Percentiles rank a stretch among this genome's conserved stretches.
These are phyloP conservation scores for Leonotis leonurus DNA, from an alignment of 257 asterid genomes.

Conservation along the genomic window DNA sequence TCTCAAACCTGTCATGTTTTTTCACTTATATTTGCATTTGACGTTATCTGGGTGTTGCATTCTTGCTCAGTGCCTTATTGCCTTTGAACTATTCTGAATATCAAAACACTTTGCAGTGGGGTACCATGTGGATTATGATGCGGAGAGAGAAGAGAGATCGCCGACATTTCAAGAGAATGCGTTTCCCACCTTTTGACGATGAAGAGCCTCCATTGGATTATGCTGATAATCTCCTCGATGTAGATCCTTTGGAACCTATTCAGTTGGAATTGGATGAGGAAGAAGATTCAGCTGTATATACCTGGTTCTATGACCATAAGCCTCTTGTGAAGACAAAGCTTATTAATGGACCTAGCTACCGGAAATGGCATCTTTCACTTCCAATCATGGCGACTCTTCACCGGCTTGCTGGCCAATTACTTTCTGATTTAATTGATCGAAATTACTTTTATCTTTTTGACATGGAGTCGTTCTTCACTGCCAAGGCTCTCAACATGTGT, in stretches of 20 bases:
- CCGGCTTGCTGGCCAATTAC: constrained; percentile 96
- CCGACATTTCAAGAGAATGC: constrained; percentile 96
- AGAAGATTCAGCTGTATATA: constrained; percentile 91
- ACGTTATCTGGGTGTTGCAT: not conserved
- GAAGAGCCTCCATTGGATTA: constrained; percentile 98
- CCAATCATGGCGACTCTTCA: constrained; percentile 98
- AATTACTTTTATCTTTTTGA: constrained; percentile 92
- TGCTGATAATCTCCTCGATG: constrained; percentile 94
- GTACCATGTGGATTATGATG: constrained; percentile 99
- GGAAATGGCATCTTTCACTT: constrained; percentile 96
- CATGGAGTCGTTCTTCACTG: constrained; percentile 97
- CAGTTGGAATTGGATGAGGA: constrained; percentile 95
- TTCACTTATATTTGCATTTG: not conserved
- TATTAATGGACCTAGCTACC: constrained; percentile 94
- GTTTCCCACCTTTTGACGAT: constrained; percentile 97
- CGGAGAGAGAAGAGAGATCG: constrained; percentile 97
- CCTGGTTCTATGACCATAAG: constrained; percentile 98
- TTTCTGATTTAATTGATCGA: constrained; percentile 86
- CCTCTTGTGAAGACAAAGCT: constrained; percentile 95
- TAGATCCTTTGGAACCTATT: constrained; percentile 96
- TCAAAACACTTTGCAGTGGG: constrained; percentile 64
- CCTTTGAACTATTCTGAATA: not conserved
- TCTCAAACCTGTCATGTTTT: not conserved
- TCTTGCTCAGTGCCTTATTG: not conserved
- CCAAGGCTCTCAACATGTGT: constrained; percentile 97